Base-by-base conservation (phyloP, 768 basidiomycete genomes). In the Amanita inopinata region DNA sequence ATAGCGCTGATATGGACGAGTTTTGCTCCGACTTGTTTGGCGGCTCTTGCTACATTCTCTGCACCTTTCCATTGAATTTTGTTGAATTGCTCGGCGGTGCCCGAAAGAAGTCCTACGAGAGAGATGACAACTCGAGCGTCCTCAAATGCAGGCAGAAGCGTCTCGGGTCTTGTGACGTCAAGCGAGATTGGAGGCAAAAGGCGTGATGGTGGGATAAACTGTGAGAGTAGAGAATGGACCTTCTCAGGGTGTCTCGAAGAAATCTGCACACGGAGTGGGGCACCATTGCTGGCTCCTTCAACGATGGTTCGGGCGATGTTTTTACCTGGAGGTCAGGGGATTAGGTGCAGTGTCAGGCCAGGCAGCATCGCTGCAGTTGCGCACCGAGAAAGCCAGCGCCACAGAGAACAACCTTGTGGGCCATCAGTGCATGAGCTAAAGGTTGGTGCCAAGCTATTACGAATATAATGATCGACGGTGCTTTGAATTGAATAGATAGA, bases 1-100 rank as follows among this genome's bases (percentile, higher is more conserved):
- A 87, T 82, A 17, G 83, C 80, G 48, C 79, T 82, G 51, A 88
- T 59, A 50, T 83, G 80, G 17, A 81, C 65, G 12, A 81, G 60
- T 50, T 71, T 76, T 4, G 79, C 78, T 9, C 75, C 76, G 20
- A 56, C 65, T 4, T 64, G 56, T 45, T 64, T 68, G 0, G 78
- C 74, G 2, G 69, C 68, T 27, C 54, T 51, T 0, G 82, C 80
- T 5, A 87, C 74, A 50, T 83, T 80, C 49, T 76, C 71, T 12
- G 77, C 79, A 3, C 84, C 83, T 50, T 64, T 66, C 65, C 71
- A 69, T 49, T 86, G 83, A 11, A 82, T 66, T 7, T 61, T 61
- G 38, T 81, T 70, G 51, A 84, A 84, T 36, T 74, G 61, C 23
- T 65, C 57, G 0, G 65, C 63, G 3, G 71, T 64, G 2, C 83